phyloP scores from a whole-genome alignment of 2,329 filamentous ascomycete species.

The Calonectria pauciramosa region DNA sequence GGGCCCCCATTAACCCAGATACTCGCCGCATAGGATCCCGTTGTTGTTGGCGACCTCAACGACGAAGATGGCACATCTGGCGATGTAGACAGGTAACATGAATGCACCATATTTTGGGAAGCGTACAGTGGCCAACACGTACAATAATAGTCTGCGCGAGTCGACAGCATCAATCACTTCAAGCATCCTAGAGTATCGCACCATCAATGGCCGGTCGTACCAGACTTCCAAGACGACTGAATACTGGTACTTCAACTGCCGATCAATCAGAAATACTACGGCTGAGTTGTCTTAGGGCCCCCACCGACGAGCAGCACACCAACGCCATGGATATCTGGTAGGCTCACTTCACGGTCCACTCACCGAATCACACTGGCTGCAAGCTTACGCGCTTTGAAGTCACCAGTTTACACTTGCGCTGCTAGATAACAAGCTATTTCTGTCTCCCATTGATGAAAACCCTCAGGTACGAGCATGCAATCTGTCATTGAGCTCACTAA shows the following conservation, averaged over 20 bases:
- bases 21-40: conserved; percentile 21
- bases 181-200: conserved; percentile 44
- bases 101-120: too few relatives aligned
- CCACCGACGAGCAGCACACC: conserved; percentile 33
- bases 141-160: conserved; percentile 21
- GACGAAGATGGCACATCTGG: conserved; percentile 13
- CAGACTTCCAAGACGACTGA: conserved; percentile 43
- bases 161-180: conserved; percentile 33
- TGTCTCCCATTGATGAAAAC: conserved; percentile 44
- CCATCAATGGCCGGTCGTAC: conserved; percentile 45
- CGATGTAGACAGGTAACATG: conserved; percentile 20
- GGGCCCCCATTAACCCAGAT: neutral
- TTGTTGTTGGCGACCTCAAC: conserved; percentile 27
- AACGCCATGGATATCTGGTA: conserved; percentile 33
- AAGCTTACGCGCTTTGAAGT: conserved; percentile 3
- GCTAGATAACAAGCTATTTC: conserved; percentile 52
- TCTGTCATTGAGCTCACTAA: neutral
- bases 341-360: neutral
- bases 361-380: neutral
- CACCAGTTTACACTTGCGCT: conserved; percentile 38
- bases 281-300: conserved; percentile 25
- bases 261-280: neutral
- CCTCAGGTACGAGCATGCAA: conserved; percentile 12
- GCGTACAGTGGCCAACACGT: neutral
- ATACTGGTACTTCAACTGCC: conserved; percentile 39